Evolutionary conservation across 2,329 filamentous ascomycete species (phyloP).

Genomic region (Grosmannia huntii): DNA sequence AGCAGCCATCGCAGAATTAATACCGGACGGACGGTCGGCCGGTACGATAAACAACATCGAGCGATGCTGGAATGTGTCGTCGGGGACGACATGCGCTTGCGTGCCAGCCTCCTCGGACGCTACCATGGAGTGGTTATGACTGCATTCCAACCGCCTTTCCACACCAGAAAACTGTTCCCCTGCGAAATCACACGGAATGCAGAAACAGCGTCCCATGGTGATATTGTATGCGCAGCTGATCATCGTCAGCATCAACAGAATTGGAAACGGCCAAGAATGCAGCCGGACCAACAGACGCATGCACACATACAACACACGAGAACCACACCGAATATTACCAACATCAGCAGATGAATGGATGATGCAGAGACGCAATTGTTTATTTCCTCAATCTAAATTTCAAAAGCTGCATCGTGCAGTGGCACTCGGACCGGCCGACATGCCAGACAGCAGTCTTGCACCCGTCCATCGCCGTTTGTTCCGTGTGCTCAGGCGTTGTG

Average conservation of each 20-base stretch:
- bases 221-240: neutral
- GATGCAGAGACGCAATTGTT: neutral
- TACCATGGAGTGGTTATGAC: neutral
- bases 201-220: neutral
- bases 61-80: constrained; percentile 17
- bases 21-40: neutral
- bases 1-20: neutral
- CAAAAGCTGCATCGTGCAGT: neutral
- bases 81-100: constrained; percentile 10
- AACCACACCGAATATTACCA: neutral
- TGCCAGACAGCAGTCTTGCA: neutral
- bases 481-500: neutral
- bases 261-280: neutral
- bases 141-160: neutral
- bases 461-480: neutral
- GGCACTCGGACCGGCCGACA: neutral
- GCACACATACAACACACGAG: neutral
- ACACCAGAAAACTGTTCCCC: neutral
- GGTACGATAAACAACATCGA: neutral
- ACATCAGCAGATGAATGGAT: neutral
- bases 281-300: neutral
- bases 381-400: neutral
- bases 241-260: neutral
- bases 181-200: neutral
- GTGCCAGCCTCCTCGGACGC: constrained; percentile 4